Percentiles rank a stretch among this genome's conserved stretches.
Conservation (phyloP, 148 eudicot genomes). For the Camellia lanceoleosa region DNA sequence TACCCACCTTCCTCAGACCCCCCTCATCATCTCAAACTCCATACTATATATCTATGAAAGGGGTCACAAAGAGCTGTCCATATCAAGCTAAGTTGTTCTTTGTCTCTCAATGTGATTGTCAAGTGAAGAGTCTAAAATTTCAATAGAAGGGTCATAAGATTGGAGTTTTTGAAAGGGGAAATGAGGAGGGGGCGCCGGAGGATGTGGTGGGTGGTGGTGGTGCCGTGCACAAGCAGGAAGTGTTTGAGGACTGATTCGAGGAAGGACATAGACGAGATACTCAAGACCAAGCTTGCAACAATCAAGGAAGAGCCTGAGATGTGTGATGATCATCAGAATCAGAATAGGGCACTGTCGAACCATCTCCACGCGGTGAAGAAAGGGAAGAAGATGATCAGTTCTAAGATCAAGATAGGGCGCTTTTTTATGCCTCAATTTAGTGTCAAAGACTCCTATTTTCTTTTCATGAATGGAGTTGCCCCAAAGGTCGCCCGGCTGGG, state of each 20-base stretch:
- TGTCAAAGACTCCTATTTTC: conserved; percentile 21
- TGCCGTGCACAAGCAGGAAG: conserved; percentile 25
- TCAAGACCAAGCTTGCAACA: conserved; percentile 25
- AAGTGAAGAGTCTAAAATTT: too few relatives aligned
- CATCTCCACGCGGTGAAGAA: conserved; percentile 11
- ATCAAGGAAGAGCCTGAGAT: conserved; percentile 17
- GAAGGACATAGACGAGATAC: conserved; percentile 27
- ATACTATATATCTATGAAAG: neutral
- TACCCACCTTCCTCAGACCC: conserved; percentile 6
- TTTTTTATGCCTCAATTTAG: conserved; percentile 18
- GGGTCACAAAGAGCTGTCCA: neutral
- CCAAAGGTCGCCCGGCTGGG: conserved; percentile 12
- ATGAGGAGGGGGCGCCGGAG: conserved; percentile 22
- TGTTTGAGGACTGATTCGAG: conserved; percentile 22
- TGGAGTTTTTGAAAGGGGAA: neutral
- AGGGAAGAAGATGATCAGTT: conserved; percentile 12
- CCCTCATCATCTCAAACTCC: neutral
- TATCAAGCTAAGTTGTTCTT: too few relatives aligned
- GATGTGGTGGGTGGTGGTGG: conserved; percentile 26
- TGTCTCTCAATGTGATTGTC: neutral
- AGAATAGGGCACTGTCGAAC: neutral
- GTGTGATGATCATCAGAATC: neutral
- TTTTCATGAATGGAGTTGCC: conserved; percentile 18
- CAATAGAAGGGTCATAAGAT: neutral
- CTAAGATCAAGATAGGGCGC: conserved; percentile 12